These are phyloP conservation scores for Penicillium waksmanii DNA, from an alignment of 495 filamentous ascomycete genomes.

Conservation along the genomic window DNA sequence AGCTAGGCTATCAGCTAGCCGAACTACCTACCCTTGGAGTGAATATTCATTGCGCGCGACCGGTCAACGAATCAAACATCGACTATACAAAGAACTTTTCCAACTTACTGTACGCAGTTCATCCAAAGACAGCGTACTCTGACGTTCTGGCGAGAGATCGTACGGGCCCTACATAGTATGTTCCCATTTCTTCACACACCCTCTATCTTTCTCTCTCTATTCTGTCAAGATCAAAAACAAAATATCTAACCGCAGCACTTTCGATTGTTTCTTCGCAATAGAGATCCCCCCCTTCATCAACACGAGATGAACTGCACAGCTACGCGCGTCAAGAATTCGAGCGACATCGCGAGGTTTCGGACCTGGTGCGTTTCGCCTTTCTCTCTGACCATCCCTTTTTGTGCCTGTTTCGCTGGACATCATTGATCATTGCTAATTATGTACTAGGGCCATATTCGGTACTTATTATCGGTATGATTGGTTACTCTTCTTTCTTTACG, in stretches of 20 bases:
- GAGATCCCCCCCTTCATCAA: constrained; percentile 50
- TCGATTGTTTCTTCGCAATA: constrained; percentile 14
- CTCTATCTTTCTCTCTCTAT: too few species aligned
- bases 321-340: constrained; percentile 81
- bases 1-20: background rate
- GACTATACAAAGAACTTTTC: background rate
- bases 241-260: too few species aligned
- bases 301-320: constrained; percentile 65
- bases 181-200: background rate
- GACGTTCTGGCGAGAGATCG: constrained; percentile 45
- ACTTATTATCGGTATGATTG: constrained; percentile 55
- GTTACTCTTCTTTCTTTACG: constrained; percentile 10
- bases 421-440: constrained; percentile 18
- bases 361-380: constrained; percentile 56
- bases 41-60: background rate
- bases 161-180: constrained; percentile 44
- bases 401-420: too few species aligned
- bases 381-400: background rate
- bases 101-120: constrained; percentile 32
- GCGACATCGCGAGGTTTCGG: constrained; percentile 68
- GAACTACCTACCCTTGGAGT: background rate
- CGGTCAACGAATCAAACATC: background rate
- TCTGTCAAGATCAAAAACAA: too few species aligned
- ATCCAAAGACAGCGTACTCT: constrained; percentile 47
- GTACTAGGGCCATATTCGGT: constrained; percentile 57